Evolutionary conservation across 768 basidiomycete genomes (phyloP), one percentile per base, ranked within the genome.

Genomic region (Xerocomus spinulosus): DNA sequence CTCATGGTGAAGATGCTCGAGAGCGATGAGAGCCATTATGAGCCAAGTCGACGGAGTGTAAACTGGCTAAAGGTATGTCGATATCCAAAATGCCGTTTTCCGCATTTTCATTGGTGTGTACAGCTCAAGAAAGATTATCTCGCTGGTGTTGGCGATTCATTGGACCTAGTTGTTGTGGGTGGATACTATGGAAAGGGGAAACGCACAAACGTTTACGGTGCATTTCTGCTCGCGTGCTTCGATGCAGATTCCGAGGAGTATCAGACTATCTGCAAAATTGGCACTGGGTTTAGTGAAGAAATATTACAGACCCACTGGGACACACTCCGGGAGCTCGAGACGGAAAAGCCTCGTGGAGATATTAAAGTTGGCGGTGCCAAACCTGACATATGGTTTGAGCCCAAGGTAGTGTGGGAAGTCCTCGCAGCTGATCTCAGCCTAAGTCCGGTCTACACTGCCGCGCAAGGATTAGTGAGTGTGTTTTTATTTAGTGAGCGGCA

Each of bases 1-100:
- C 78, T 99, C 38, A 99, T 99, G 96, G 92, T 99, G 50, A 99
- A 99, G 73, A 95, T 96, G 92, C 72, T 99, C 15, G 91, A 95
- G 34, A 86, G 81, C 38, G 86, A 92, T 32, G 89, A 86, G 7
- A 91, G 92, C 66, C 90, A 80, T 59, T 99, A 99, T 62, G 94
- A 97, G 68, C 96, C 96, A 9, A 95, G 92, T 66, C 73, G 95
- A 49, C 75, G 96, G 33, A 93, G 90, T 70, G 87, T 97, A 46
- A 97, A 98, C 63, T 99, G 96, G 96, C 73, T 99, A 14, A 99
- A 99, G 82, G 95, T 92, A 65, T 55, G 46, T 45, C 17, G 13
- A 25, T n/a, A 13, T 2, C 6, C 28, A 44, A 4, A 5, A 29
- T 30, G 32, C 17, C 8, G 25, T 13, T 15, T 40, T n/a, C 20